Percentiles rank a stretch among this genome's conserved stretches.
Evolutionary conservation across 352 stramenopile genomes (phyloP).

Genomic region (Poterioochromonas sp.): DNA sequence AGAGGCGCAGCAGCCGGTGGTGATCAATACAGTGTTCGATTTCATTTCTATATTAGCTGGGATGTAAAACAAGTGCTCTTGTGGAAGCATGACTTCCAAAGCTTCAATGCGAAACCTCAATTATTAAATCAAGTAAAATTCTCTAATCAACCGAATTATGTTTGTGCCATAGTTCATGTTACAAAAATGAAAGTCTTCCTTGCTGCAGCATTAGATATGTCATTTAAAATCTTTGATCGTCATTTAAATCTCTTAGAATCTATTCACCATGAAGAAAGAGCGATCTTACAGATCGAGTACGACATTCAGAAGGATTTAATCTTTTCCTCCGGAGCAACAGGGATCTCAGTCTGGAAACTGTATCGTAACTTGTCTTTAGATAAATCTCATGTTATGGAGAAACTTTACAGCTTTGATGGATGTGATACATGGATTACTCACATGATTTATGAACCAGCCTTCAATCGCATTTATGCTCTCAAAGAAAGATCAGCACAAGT

Average conservation of each 20-base stretch:
- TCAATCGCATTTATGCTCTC: slow-evolving; percentile 4
- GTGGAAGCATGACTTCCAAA: neutral
- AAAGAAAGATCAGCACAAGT: neutral
- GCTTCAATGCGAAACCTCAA: neutral
- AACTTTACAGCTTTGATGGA: slow-evolving; percentile 12
- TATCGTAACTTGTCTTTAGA: slow-evolving; percentile 8
- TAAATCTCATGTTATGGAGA: slow-evolving; percentile 19
- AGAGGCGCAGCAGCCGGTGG: neutral
- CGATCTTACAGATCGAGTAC: slow-evolving; percentile 17
- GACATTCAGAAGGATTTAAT: slow-evolving; percentile 11
- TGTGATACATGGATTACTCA: slow-evolving; percentile 7
- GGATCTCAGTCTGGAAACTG: slow-evolving; percentile 13
- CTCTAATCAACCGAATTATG: slow-evolving; percentile 23
- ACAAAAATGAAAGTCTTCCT: slow-evolving; percentile 7
- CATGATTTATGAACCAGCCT: slow-evolving; percentile 21
- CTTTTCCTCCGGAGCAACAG: neutral
- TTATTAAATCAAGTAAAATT: slow-evolving; percentile 3
- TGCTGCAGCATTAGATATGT: slow-evolving; percentile 22
- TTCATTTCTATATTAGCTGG: neutral
- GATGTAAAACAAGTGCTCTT: slow-evolving; percentile 8
- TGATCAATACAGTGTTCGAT: too few species aligned
- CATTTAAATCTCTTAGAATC: slow-evolving; percentile 22
- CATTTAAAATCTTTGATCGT: slow-evolving; percentile 14
- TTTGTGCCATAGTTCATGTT: slow-evolving; percentile 13
- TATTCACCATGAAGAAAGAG: slow-evolving; percentile 31